phyloP scores from a whole-genome alignment of 2,329 filamentous ascomycete genomes.

The Zelopaecilomyces penicillatus region DNA sequence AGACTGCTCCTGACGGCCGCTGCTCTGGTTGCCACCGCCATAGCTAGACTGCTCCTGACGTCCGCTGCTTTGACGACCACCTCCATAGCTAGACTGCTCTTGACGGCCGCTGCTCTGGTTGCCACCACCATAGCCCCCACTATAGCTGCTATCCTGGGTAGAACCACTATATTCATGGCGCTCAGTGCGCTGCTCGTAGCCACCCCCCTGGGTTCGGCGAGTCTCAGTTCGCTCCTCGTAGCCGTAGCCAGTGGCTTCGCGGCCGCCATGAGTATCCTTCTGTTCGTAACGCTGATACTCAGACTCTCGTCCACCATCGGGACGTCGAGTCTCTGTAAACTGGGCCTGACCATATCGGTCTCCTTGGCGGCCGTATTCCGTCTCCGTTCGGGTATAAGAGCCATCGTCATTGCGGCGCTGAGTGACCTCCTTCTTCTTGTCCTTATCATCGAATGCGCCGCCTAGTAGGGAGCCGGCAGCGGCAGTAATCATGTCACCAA shows the following conservation, averaged over 20 bases:
- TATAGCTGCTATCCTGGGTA: slow-evolving; percentile 14
- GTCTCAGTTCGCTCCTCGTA: slow-evolving; percentile 52
- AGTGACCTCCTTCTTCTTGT: slow-evolving; percentile 45
- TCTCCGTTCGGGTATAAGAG: slow-evolving; percentile 51
- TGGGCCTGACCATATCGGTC: slow-evolving; percentile 53
- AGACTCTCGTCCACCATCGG: slow-evolving; percentile 46
- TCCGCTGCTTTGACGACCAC: slow-evolving; percentile 2
- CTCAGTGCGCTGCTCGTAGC: slow-evolving; percentile 52
- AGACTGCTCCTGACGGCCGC: slow-evolving; percentile 9
- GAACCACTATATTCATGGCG: slow-evolving; percentile 36
- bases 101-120: slow-evolving; percentile 17
- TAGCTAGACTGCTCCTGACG: too few relatives aligned
- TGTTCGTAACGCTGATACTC: slow-evolving; percentile 58
- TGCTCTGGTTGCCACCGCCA: slow-evolving; percentile 14
- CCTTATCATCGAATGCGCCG: slow-evolving; percentile 45
- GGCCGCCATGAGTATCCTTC: slow-evolving; percentile 32
- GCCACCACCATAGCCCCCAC: slow-evolving; percentile 16
- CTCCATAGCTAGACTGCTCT: slow-evolving; percentile 17
- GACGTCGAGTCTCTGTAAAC: slow-evolving; percentile 49
- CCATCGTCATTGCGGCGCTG: slow-evolving; percentile 49
- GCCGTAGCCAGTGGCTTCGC: slow-evolving; percentile 39
- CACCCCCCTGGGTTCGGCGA: slow-evolving; percentile 40
- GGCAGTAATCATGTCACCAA: slow-evolving; percentile 64
- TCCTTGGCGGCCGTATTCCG: slow-evolving; percentile 51
- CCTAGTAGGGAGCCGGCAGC: slow-evolving; percentile 57